phyloP scores from a whole-genome alignment of 2,329 filamentous ascomycete genomes.

The Stenocarpella maydis region DNA sequence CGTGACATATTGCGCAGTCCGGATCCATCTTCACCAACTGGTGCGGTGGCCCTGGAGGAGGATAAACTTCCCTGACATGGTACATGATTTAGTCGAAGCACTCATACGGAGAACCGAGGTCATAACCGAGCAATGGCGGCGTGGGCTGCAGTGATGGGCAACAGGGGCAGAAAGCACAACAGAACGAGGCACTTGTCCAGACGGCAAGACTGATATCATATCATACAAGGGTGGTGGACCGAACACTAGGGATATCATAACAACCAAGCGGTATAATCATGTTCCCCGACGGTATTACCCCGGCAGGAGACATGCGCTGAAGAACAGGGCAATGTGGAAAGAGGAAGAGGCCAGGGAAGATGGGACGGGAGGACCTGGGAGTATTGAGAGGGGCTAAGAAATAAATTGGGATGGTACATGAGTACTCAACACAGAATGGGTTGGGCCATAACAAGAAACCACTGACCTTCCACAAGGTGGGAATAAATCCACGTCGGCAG shows the following conservation, averaged over 20 bases:
- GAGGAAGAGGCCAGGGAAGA: slow-evolving; percentile 34
- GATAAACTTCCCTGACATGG: slow-evolving; percentile 33
- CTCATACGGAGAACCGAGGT: slow-evolving; percentile 42
- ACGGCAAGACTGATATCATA: slow-evolving; percentile 38
- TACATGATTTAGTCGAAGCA: slow-evolving; percentile 38
- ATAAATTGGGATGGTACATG: slow-evolving; percentile 24
- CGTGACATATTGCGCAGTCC: slow-evolving; percentile 72
- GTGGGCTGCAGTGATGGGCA: background rate
- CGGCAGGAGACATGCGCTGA: slow-evolving; percentile 35
- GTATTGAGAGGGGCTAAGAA: slow-evolving; percentile 3
- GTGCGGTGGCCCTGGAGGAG: slow-evolving; percentile 51
- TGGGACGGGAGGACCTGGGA: slow-evolving; percentile 1
- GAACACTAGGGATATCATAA: slow-evolving; percentile 38
- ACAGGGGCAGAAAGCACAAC: background rate
- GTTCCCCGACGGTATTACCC: slow-evolving; percentile 43
- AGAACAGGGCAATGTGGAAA: slow-evolving; percentile 37
- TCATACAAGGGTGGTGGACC: slow-evolving; percentile 40
- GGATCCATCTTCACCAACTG: slow-evolving; percentile 70
- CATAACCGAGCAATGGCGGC: slow-evolving; percentile 40
- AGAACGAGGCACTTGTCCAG: slow-evolving; percentile 36
- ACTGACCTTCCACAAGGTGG: slow-evolving; percentile 32
- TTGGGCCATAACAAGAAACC: slow-evolving; percentile 9
- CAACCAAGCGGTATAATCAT: slow-evolving; percentile 46
- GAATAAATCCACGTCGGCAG: slow-evolving; percentile 24
- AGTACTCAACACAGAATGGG: slow-evolving; percentile 19